Percentiles rank a stretch among this genome's conserved stretches.
Conservation (phyloP, 1,284 basidiomycete species). For the Pseudozyma tsukubaensis region DNA sequence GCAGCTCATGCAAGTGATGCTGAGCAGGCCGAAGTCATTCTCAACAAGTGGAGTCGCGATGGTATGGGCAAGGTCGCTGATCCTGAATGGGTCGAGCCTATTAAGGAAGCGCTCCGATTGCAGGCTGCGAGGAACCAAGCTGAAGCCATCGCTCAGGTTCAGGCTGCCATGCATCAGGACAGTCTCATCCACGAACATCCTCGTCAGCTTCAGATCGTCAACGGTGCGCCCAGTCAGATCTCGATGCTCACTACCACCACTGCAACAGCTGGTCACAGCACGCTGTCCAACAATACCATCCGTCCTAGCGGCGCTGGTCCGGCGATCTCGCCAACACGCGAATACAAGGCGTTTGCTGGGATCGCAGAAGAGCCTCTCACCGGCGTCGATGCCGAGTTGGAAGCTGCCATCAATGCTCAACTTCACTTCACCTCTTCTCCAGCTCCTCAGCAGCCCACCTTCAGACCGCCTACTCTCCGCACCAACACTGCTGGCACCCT, state of each 20-base stretch:
- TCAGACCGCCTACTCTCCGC: slow-evolving; percentile 40
- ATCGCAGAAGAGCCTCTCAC: slow-evolving; percentile 48
- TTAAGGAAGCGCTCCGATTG: slow-evolving; percentile 82
- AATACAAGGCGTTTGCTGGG: slow-evolving; percentile 33
- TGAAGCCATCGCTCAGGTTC: slow-evolving; percentile 82
- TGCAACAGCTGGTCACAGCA: slow-evolving; percentile 55
- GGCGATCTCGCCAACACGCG: slow-evolving; percentile 28
- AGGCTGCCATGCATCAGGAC: slow-evolving; percentile 68
- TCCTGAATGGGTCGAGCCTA: slow-evolving; percentile 81
- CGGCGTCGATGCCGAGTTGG: slow-evolving; percentile 23
- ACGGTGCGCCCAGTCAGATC: slow-evolving; percentile 55
- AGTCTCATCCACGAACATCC: slow-evolving; percentile 71
- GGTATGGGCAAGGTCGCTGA: slow-evolving; percentile 80
- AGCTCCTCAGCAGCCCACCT: slow-evolving; percentile 18
- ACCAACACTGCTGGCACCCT: slow-evolving; percentile 60
- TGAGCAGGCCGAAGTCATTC: slow-evolving; percentile 87
- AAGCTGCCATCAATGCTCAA: slow-evolving; percentile 42
- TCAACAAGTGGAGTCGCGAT: slow-evolving; percentile 89
- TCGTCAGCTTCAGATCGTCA: slow-evolving; percentile 60
- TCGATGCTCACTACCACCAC: slow-evolving; percentile 54
- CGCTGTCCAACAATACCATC: slow-evolving; percentile 34
- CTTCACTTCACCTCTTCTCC: slow-evolving; percentile 14
- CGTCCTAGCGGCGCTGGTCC: slow-evolving; percentile 8
- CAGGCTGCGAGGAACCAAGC: slow-evolving; percentile 77
- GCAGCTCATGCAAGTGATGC: slow-evolving; percentile 92